Percentiles rank a stretch among this genome's conserved stretches.
Conservation (phyloP, 1,139 yeast genomes). For the Yamadazyma aaseri region DNA sequence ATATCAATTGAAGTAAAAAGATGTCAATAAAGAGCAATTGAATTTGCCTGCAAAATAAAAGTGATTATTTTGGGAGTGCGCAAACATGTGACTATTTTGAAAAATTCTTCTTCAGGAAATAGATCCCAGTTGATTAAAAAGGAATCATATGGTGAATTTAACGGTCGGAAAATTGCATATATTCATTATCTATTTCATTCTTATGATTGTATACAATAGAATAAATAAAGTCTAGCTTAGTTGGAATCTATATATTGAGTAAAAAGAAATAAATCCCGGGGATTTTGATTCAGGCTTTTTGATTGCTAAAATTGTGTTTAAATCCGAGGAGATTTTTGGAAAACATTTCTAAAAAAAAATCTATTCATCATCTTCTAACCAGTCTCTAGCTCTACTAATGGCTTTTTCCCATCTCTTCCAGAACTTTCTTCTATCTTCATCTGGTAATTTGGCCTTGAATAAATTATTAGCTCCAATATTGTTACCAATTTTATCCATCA, state of each 20-base stretch:
- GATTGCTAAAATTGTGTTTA: too few species aligned
- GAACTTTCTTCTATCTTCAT: slow-evolving; percentile 57
- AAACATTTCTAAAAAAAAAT: too few species aligned
- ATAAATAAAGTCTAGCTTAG: too few species aligned
- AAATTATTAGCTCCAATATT: slow-evolving; percentile 33
- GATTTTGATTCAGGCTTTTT: too few species aligned
- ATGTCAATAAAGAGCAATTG: not conserved
- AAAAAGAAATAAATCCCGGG: too few species aligned
- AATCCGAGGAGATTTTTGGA: too few species aligned
- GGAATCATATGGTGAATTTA: too few species aligned
- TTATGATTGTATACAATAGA: too few species aligned
- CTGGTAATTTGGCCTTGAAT: slow-evolving; percentile 61
- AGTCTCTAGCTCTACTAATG: slow-evolving; percentile 70
- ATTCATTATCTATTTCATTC: too few species aligned
- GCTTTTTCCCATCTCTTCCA: slow-evolving; percentile 86
- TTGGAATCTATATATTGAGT: too few species aligned
- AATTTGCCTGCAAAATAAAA: not conserved
- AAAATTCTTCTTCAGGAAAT: slow-evolving; percentile 1
- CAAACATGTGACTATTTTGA: slow-evolving; percentile 2
- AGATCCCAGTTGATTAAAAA: too few species aligned
- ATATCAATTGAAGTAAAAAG: not conserved
- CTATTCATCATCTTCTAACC: slow-evolving; percentile 54
- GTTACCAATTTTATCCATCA: slow-evolving; percentile 34
- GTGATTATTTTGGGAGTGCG: not conserved
- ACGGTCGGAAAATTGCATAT: too few species aligned